phyloP scores from a whole-genome alignment of 257 asterid species.

The Scutellaria barbata region DNA sequence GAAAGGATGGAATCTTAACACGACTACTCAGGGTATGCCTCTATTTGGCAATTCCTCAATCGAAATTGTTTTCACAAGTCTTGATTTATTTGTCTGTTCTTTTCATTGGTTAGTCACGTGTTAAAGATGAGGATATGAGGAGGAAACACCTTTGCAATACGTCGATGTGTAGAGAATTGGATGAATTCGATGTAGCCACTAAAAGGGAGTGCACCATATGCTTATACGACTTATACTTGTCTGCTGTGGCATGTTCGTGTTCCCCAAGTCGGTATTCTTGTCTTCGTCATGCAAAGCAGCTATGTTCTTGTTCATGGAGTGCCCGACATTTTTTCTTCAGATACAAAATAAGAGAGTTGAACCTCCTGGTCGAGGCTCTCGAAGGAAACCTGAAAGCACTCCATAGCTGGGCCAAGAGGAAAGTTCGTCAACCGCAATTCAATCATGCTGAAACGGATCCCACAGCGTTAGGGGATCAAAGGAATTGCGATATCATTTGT shows the following conservation, averaged over 20 bases:
- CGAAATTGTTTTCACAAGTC: too few species aligned
- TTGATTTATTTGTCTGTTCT: background rate
- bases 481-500: too few species aligned
- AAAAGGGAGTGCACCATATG: conserved; percentile 73
- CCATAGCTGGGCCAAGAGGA: conserved; percentile 47
- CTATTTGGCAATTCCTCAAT: background rate
- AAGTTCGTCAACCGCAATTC: conserved; percentile 28
- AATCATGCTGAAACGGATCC: too few species aligned
- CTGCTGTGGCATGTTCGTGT: conserved; percentile 67
- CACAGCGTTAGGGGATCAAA: too few species aligned
- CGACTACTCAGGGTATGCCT: conserved; percentile 69
- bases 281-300: conserved; percentile 59
- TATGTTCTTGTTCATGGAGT: conserved; percentile 68
- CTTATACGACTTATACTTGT: conserved; percentile 68
- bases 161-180: conserved; percentile 42
- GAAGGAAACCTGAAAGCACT: conserved; percentile 60
- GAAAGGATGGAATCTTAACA: conserved; percentile 62
- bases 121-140: conserved; percentile 51
- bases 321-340: conserved; percentile 52
- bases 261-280: conserved; percentile 68
- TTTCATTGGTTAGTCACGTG: conserved; percentile 52
- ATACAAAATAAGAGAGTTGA: conserved; percentile 49
- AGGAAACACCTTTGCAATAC: conserved; percentile 57
- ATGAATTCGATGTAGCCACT: conserved; percentile 38
- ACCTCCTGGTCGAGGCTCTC: conserved; percentile 66